Conservation (phyloP, 306 rosid genomes). For the Cucumis melo region DNA sequence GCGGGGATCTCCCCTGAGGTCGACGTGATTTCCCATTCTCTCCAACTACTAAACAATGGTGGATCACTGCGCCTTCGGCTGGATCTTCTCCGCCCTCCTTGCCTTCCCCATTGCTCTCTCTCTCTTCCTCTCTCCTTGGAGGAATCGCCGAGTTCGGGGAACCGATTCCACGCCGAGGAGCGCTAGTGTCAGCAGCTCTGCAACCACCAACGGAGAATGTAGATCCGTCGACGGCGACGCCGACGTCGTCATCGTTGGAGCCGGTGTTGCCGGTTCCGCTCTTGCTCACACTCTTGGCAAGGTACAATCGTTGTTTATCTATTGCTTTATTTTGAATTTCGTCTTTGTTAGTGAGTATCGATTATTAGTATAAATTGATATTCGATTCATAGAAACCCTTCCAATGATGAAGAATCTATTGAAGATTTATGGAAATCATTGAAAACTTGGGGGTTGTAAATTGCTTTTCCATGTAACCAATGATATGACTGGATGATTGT, state of each 20-base stretch:
- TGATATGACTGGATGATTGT: not conserved
- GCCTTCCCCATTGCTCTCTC: constrained; percentile 20
- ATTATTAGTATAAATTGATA: not conserved
- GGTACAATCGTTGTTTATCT: constrained; percentile 18
- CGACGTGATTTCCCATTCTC: constrained; percentile 12
- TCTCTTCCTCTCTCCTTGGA: constrained; percentile 11
- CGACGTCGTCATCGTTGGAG: constrained; percentile 82
- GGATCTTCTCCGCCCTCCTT: constrained; percentile 26
- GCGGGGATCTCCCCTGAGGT: constrained; percentile 7
- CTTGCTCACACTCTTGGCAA: constrained; percentile 91
- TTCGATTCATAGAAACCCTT: not conserved
- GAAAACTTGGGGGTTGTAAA: not conserved
- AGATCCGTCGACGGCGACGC: constrained; percentile 31
- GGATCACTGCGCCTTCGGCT: constrained; percentile 34
- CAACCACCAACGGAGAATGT: constrained; percentile 39
- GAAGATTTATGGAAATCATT: not conserved
- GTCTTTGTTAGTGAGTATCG: too few species aligned
- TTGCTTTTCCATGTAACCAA: not conserved
- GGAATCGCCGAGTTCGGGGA: not conserved
- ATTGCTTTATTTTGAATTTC: not conserved
- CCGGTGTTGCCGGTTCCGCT: constrained; percentile 94
- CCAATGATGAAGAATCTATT: not conserved
- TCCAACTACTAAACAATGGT: constrained; percentile 15
- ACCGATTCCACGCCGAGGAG: constrained; percentile 9
- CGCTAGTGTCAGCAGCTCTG: constrained; percentile 20